A percentile compares a stretch with the other conserved stretches of the same genome.
These are phyloP conservation scores for Rhytidhysteron rufulum DNA, from an alignment of 2,329 filamentous ascomycete species.

Conservation along the genomic window DNA sequence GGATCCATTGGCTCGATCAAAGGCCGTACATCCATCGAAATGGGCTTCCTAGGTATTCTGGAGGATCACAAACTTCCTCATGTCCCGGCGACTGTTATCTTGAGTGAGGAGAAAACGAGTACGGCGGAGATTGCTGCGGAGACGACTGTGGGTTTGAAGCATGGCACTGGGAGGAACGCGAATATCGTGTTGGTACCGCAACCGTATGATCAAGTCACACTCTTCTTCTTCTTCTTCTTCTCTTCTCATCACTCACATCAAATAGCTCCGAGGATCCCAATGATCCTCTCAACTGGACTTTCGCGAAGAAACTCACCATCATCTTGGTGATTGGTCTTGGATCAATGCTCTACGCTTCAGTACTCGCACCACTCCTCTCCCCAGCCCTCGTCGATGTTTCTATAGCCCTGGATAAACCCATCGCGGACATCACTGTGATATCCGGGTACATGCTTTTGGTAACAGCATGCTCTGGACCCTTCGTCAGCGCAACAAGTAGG, in stretches of 20 bases:
- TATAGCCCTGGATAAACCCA: constrained; percentile 18
- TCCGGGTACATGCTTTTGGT: constrained; percentile 37
- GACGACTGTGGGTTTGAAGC: constrained; percentile 22
- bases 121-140: constrained; percentile 10
- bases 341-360: constrained; percentile 29
- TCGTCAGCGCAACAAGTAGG: constrained; percentile 27
- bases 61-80: constrained; percentile 30
- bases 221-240: no score
- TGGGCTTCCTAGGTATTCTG: constrained; percentile 31
- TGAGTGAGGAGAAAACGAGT: constrained; percentile 20
- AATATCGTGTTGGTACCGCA: constrained; percentile 32
- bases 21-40: constrained; percentile 8
- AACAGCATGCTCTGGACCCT: constrained; percentile 28
- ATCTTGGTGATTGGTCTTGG: constrained; percentile 31
- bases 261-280: constrained; percentile 28
- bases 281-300: constrained; percentile 33
- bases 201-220: constrained; percentile 17
- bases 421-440: constrained; percentile 33
- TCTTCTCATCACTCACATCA: background rate
- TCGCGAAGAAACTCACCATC: constrained; percentile 27
- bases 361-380: constrained; percentile 31
- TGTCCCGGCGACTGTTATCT: constrained; percentile 31
- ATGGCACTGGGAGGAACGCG: constrained; percentile 28
- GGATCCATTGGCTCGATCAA: background rate
- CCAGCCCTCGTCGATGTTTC: constrained; percentile 32